Base-by-base conservation (phyloP, 192 early-diverging fungal genomes). In the Linderina pennispora region DNA sequence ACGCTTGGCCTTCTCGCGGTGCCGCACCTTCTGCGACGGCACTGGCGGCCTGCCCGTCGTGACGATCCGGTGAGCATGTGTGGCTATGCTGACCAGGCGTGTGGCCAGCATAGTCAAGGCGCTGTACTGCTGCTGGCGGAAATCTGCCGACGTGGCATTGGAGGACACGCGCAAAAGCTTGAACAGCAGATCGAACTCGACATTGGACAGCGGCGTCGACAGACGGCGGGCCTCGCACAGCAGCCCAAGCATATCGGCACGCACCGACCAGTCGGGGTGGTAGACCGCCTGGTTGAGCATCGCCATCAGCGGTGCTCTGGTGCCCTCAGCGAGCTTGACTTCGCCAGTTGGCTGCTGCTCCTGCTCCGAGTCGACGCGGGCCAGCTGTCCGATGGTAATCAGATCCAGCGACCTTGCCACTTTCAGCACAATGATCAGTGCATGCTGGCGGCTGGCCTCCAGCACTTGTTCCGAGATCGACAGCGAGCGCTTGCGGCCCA, bases 161-260 rank as follows among this genome's bases (percentile, higher is more conserved):
- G 82, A 44, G 46, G 89, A 90, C 13, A 81, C 77, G 0, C 75
- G 69, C 19, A 94, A 58, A 34, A 88, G 87, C 19, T 62, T 47
- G 44, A 81, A 79, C 20, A 94, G 36, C 40, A 87, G 58, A 0
- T 69, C 53, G n/a, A 84, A 50, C 50, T 94, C 89, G 10, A 72
- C 62, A 7, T 44, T 45, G 17, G 74, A 78, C 18, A 86, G 75
- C 23, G 80, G 77, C 8, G 76, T 73, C 0, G 84, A 77, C 14
- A 78, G 70, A n/a, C 83, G 78, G 36, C 78, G 66, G 2, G 87
- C 79, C 45, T 92, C 92, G 52, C 90, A 90, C 8, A 94, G 62
- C 8, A 94, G 74, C 3, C 86, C 86, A 15, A 91, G 54, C 3
- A 84, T 83, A 40, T 94, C 90, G 8, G 80, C 75, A 3, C 92